phyloP scores from a whole-genome alignment of 257 asterid species.

The Gentiana macrophylla region DNA sequence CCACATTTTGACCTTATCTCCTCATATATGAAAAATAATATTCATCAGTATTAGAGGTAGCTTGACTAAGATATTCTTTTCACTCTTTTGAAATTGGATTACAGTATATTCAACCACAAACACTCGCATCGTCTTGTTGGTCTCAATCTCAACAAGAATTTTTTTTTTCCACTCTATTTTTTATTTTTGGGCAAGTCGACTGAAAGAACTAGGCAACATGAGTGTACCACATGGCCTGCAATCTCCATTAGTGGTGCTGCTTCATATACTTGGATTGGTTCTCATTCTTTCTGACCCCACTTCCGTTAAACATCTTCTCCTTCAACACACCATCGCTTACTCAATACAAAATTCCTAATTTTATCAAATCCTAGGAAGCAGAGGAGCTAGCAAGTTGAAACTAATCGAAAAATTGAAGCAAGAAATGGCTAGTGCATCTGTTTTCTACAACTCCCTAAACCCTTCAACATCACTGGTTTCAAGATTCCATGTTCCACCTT shows the following conservation, averaged over 20 bases:
- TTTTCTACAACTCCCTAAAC: constrained; percentile 36
- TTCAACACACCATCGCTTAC: neutral
- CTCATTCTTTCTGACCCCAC: constrained; percentile 33
- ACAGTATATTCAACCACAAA: too few species aligned
- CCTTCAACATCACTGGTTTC: constrained; percentile 34
- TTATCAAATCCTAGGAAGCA: too few species aligned
- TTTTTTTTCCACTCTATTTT: too few species aligned
- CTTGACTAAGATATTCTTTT: too few species aligned
- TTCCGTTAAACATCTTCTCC: constrained; percentile 11
- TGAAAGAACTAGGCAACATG: constrained; percentile 8
- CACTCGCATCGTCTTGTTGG: too few species aligned
- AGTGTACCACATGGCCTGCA: constrained; percentile 33
- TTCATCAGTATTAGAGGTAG: too few species aligned
- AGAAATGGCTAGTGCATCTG: constrained; percentile 16
- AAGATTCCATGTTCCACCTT: constrained; percentile 30
- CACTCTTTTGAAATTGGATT: too few species aligned
- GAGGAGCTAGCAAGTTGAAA: neutral
- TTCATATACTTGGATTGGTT: constrained; percentile 39
- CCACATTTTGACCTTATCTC: too few species aligned
- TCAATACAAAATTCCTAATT: neutral
- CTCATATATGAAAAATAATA: too few species aligned
- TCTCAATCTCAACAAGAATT: too few species aligned
- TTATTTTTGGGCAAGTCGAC: constrained; percentile 17
- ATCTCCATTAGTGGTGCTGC: constrained; percentile 33
- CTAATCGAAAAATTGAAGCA: neutral